Conservation (phyloP, 140 eudicot genomes). For the Stevia rebaudiana region DNA sequence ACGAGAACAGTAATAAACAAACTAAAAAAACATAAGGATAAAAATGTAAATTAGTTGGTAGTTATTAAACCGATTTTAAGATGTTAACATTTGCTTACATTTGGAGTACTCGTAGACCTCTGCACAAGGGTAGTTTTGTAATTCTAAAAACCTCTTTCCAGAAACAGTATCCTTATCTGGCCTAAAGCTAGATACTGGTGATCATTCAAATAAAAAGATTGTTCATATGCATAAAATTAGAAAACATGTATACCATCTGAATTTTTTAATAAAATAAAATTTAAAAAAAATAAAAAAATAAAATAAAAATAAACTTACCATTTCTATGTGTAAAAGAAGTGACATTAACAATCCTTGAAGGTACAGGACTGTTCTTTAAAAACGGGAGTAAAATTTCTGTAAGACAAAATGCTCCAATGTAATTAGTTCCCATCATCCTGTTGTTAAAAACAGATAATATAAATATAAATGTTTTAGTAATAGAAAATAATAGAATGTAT, state of each 20-base stretch:
- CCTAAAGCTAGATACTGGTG: constrained; percentile 44
- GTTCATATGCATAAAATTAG: neutral
- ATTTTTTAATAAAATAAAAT: neutral
- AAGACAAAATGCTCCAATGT: constrained; percentile 74
- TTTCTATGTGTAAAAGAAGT: constrained; percentile 91
- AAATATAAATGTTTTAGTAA: neutral
- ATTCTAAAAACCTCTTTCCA: constrained; percentile 43
- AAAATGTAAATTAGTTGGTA: neutral
- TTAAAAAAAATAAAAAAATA: too few species aligned
- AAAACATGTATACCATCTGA: neutral
- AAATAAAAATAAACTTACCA: constrained; percentile 44
- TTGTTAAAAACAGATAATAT: neutral
- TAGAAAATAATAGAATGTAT: neutral
- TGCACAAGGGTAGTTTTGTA: constrained; percentile 61
- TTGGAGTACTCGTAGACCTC: constrained; percentile 66
- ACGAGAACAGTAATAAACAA: constrained; percentile 61
- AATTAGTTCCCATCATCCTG: constrained; percentile 93
- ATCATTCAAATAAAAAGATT: neutral
- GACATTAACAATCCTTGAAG: constrained; percentile 77
- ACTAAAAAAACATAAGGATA: constrained; percentile 34
- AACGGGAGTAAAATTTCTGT: constrained; percentile 67
- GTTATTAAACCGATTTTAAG: neutral
- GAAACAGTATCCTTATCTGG: constrained; percentile 52
- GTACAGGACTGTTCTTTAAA: constrained; percentile 62
- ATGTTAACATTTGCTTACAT: constrained; percentile 43